Evolutionary conservation across 345 rosid species (phyloP).

Genomic region (Tarenaya hassleriana): DNA sequence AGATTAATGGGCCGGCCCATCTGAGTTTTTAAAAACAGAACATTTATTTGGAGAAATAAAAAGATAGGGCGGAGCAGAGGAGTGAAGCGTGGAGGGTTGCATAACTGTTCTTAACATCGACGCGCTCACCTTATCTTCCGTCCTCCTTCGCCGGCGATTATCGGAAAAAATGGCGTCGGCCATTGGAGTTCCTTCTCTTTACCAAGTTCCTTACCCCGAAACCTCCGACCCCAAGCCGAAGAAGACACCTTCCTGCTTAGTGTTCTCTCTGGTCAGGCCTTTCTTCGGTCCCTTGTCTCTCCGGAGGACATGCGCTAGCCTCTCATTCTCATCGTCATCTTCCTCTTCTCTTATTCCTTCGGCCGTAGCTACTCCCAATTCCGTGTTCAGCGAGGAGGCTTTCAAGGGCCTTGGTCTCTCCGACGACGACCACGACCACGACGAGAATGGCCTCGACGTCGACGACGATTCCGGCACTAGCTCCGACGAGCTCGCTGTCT

Average conservation of each 20-base stretch:
- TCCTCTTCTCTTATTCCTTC: conserved; percentile 39
- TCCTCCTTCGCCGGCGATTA: conserved; percentile 15
- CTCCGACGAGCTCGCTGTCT: conserved; percentile 71
- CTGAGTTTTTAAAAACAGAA: no score
- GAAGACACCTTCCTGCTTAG: conserved; percentile 24
- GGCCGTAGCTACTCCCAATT: conserved; percentile 71
- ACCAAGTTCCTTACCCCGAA: conserved; percentile 40
- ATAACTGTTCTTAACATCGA: background rate
- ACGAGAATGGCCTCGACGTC: conserved; percentile 22
- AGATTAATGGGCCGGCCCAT: no score
- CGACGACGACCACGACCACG: no score
- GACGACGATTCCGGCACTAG: conserved; percentile 14
- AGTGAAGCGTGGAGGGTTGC: conserved; percentile 34
- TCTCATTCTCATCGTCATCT: conserved; percentile 19
- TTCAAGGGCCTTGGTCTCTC: conserved; percentile 57
- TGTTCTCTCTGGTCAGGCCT: no score
- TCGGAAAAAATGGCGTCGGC: conserved; percentile 39
- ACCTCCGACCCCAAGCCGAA: conserved; percentile 23
- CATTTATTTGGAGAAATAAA: conserved; percentile 21
- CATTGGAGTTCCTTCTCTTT: conserved; percentile 37
- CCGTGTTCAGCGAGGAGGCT: conserved; percentile 83
- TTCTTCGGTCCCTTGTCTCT: no score
- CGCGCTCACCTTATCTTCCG: conserved; percentile 15
- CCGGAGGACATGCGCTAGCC: conserved; percentile 23
- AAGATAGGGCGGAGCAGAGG: conserved; percentile 30